phyloP scores from a whole-genome alignment of 148 eudicot species.

The Rhododendron williamsianum region DNA sequence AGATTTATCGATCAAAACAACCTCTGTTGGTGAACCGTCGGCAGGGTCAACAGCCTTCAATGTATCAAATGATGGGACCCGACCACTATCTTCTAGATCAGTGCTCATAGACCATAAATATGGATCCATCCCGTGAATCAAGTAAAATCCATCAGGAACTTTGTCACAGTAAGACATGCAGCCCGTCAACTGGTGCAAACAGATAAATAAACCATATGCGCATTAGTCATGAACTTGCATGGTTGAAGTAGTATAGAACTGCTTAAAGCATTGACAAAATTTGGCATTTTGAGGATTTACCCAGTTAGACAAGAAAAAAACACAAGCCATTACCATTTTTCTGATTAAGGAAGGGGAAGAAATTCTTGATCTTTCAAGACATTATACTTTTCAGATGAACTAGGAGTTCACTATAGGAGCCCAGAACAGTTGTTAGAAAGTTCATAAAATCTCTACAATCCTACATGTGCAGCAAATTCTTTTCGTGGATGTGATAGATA shows the following conservation, averaged over 20 bases:
- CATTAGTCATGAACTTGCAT: not conserved
- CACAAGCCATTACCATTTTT: not conserved
- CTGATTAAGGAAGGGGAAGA: not conserved
- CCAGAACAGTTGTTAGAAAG: not conserved
- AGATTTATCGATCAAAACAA: constrained; percentile 42
- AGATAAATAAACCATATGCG: constrained; percentile 7
- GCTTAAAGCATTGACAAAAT: not conserved
- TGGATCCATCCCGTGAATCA: constrained; percentile 69
- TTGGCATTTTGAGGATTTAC: not conserved
- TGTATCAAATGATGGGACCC: constrained; percentile 58
- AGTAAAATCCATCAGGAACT: constrained; percentile 70
- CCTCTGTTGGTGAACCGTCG: constrained; percentile 41
- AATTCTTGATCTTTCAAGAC: not conserved
- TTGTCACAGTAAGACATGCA: constrained; percentile 61
- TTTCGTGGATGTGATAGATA: not conserved
- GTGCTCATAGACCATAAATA: constrained; percentile 64
- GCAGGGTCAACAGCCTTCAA: constrained; percentile 43
- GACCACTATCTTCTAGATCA: constrained; percentile 57
- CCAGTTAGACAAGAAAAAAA: constrained; percentile 2
- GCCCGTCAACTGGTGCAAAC: constrained; percentile 53
- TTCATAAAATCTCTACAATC: not conserved
- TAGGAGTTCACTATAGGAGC: not conserved
- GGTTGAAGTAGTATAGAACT: not conserved
- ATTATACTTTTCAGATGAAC: not conserved
- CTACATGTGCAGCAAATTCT: not conserved